Evolutionary conservation across 306 rosid species (phyloP).

Genomic region (Astragalus membranaceus): DNA sequence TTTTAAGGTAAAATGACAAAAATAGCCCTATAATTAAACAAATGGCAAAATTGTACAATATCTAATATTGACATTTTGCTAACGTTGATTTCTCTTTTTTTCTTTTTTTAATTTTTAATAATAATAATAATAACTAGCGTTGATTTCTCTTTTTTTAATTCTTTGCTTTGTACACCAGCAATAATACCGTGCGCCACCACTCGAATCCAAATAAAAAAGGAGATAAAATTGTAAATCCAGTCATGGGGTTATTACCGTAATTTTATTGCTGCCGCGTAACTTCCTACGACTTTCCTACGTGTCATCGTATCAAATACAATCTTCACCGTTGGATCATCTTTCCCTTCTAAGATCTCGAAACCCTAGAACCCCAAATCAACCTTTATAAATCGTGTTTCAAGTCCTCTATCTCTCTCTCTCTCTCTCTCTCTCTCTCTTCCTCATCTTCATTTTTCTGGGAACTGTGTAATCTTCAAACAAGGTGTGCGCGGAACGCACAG

Average conservation of each 20-base stretch:
- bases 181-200: no score
- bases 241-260: constrained; percentile 13
- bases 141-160: constrained; percentile 18
- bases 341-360: constrained; percentile 46
- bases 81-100: no score
- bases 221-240: neutral
- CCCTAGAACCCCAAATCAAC: constrained; percentile 38
- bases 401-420: neutral
- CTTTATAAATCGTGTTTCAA: constrained; percentile 31
- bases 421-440: neutral
- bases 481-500: neutral
- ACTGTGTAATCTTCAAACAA: neutral
- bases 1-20: no score
- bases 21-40: no score
- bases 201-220: no score
- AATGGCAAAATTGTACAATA: no score
- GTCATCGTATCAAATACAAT: constrained; percentile 11
- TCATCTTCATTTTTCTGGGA: neutral
- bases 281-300: constrained; percentile 45
- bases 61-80: no score
- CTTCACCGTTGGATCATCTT: constrained; percentile 39
- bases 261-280: constrained; percentile 8
- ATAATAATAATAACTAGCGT: no score
- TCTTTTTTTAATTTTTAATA: no score
- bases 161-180: constrained; percentile 12